A percentile compares a stretch with the other conserved stretches of the same genome.
phyloP scores from a whole-genome alignment of 352 stramenopile species.

The Phytophthora megakarya region DNA sequence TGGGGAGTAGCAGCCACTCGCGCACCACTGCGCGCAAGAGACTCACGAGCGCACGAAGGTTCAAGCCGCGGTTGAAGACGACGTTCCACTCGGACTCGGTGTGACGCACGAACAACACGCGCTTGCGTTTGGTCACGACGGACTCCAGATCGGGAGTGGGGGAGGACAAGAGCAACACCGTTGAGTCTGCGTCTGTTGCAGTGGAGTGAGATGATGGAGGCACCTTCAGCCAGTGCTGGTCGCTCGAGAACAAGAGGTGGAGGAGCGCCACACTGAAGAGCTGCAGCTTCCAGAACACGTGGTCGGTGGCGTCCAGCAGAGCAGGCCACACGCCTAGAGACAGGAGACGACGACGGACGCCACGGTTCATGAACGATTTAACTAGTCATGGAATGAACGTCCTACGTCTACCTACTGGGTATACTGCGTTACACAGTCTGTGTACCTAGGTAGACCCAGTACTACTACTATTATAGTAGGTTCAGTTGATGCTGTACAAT shows the following conservation, averaged over 20 bases:
- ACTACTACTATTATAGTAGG: too few species aligned
- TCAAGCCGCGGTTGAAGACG: conserved; percentile 83
- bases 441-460: too few species aligned
- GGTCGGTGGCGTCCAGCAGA: conserved; percentile 43
- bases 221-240: conserved; percentile 49
- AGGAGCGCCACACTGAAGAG: conserved; percentile 63
- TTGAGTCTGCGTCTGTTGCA: neutral
- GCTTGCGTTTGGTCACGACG: conserved; percentile 46
- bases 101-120: conserved; percentile 85
- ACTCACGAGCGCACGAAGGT: conserved; percentile 43
- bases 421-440: too few species aligned
- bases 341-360: conserved; percentile 16
- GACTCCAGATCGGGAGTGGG: neutral
- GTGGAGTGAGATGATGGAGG: neutral
- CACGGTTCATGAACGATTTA: conserved; percentile 28
- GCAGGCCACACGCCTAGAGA: conserved; percentile 29
- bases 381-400: too few species aligned
- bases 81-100: conserved; percentile 90
- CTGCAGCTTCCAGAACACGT: conserved; percentile 69
- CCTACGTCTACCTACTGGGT: too few species aligned
- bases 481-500: too few species aligned
- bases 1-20: conserved; percentile 75
- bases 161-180: conserved; percentile 4
- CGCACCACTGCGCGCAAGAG: conserved; percentile 59
- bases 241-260: conserved; percentile 78